Base-by-base conservation (phyloP, 495 filamentous ascomycete genomes). In the Parathielavia hyrcaniae region DNA sequence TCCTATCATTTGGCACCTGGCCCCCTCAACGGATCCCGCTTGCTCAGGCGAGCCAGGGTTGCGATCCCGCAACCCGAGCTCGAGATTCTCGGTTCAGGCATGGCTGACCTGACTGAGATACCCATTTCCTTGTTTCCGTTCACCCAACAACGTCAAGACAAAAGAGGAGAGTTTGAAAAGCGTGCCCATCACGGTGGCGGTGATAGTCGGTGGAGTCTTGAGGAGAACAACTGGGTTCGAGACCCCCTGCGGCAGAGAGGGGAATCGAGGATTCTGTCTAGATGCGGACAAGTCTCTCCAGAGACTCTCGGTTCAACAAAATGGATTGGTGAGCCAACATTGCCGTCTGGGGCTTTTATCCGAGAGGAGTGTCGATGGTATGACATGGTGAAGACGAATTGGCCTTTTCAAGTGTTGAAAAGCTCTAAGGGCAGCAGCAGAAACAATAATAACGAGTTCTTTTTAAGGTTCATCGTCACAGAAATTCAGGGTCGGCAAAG, bases 1-100 rank as follows among this genome's bases (percentile, higher is more conserved):
- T 53, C 57, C 44, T 55, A 60, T 60, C 46, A 40, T 38, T n/a
- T n/a, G n/a, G n/a, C n/a, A n/a, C n/a, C n/a, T 52, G 43, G 30
- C 14, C 19, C 11, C 36, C 36, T 39, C 11, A 7, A 39, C 36
- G 36, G 36, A 16, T 39, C 26, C 26, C 26, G 26, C 26, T 30
- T 30, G 26, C 34, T 36, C 9, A n/a, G n/a, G n/a, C n/a, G 34
- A 36, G 34, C 11, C 36, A 4, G 14, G 16, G 7, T 17, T 23
- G 10, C 13, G 26, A 32, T 48, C 16, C 26, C 26, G 3, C 26
- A 6, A 30, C 26, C 26, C 26, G 26, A 6, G 2, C 26, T 30
- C 6, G 26, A 30, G 26, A 6, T 6, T 30, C 26, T 30, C 26
- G 26, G 26, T 30, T 30, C 26, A 30, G 6, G 26, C 26, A 30